Evolutionary conservation across 331 rosid species (phyloP).

Genomic region (Spiraea crenata): DNA sequence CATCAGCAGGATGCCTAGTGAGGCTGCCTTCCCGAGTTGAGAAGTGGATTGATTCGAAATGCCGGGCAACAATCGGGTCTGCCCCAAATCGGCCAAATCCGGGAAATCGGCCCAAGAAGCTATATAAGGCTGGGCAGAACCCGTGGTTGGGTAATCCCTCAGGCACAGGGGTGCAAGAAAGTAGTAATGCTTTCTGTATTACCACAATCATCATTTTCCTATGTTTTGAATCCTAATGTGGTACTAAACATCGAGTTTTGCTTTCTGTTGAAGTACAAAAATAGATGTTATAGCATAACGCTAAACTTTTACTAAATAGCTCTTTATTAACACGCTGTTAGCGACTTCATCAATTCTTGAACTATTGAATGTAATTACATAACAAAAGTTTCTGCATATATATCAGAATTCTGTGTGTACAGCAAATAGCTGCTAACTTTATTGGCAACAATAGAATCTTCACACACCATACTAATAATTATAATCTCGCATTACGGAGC

Average conservation of each 20-base stretch:
- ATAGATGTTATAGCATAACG: not conserved
- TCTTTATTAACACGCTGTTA: not conserved
- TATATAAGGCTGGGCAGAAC: slow-evolving; percentile 70
- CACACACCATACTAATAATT: slow-evolving; percentile 9
- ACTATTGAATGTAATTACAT: not conserved
- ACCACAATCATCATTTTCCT: too few species aligned
- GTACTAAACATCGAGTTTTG: too few species aligned
- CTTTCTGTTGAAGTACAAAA: too few species aligned
- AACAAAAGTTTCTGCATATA: not conserved
- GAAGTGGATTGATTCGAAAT: slow-evolving; percentile 58
- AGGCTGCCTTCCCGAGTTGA: slow-evolving; percentile 57
- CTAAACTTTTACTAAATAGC: not conserved
- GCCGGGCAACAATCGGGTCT: slow-evolving; percentile 62
- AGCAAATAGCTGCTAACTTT: not conserved
- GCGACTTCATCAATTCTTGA: not conserved
- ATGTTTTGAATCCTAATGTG: too few species aligned
- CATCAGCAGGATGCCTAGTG: slow-evolving; percentile 43
- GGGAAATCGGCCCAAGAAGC: slow-evolving; percentile 48
- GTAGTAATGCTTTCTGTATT: slow-evolving; percentile 15
- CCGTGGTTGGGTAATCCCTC: slow-evolving; percentile 60
- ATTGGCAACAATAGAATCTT: not conserved
- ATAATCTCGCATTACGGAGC: slow-evolving; percentile 80
- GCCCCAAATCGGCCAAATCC: slow-evolving; percentile 52
- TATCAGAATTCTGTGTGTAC: not conserved
- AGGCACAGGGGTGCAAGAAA: slow-evolving; percentile 39